A percentile compares a stretch with the other conserved stretches of the same genome.
Evolutionary conservation across 2,329 filamentous ascomycete genomes (phyloP).

Genomic region (Ascochyta viciae-villosae): DNA sequence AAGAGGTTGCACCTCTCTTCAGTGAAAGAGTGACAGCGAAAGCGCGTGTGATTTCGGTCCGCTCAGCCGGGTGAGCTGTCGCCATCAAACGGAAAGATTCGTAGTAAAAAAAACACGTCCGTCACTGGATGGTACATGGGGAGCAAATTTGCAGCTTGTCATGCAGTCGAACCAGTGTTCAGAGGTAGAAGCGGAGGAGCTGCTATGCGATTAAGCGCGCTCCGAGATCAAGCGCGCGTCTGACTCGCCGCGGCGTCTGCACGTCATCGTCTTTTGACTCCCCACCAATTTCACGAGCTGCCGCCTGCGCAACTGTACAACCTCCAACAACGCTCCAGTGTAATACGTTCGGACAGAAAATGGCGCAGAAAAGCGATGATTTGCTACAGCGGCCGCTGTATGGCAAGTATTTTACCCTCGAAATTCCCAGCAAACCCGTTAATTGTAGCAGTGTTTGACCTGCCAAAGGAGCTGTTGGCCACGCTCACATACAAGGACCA

Average conservation of each 20-base stretch:
- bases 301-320: conserved; percentile 3
- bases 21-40: neutral
- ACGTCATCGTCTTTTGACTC: conserved; percentile 23
- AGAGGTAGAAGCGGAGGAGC: neutral
- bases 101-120: neutral
- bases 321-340: neutral
- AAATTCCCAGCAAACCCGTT: conserved; percentile 9
- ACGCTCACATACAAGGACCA: conserved; percentile 67
- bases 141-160: neutral
- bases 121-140: neutral
- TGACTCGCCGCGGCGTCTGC: conserved; percentile 11
- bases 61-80: neutral
- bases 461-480: conserved; percentile 75
- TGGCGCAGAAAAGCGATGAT: conserved; percentile 42
- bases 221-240: conserved; percentile 1
- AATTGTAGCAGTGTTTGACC: conserved; percentile 72
- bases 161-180: neutral
- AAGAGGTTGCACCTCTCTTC: neutral
- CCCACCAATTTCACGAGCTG: conserved; percentile 18
- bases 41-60: neutral
- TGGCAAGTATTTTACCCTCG: conserved; percentile 29
- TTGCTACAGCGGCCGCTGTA: conserved; percentile 50
- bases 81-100: neutral
- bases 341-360: conserved; percentile 7
- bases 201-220: neutral